Conservation (phyloP, 1,284 basidiomycete species). For the Abortiporus biennis region DNA sequence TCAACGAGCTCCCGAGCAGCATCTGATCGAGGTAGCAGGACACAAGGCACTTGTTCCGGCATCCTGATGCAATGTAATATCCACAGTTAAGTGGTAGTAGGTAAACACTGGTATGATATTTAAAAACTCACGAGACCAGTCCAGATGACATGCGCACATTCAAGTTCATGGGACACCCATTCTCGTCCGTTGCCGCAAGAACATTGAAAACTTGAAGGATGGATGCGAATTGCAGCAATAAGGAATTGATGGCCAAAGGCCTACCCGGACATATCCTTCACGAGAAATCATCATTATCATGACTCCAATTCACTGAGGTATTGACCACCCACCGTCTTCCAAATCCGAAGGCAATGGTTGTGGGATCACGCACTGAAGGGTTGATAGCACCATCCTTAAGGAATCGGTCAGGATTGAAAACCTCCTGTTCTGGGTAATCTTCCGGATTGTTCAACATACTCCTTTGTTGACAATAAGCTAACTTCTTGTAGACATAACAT, state of each 20-base stretch:
- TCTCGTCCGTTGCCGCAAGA: background rate
- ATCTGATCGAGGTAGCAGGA: constrained; percentile 1
- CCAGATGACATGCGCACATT: background rate
- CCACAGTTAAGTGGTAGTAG: background rate
- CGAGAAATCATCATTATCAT: background rate
- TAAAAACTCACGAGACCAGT: constrained; percentile 2
- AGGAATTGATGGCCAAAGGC: constrained; percentile 2
- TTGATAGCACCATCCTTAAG: constrained; percentile 11
- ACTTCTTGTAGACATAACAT: background rate
- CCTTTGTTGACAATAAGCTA: constrained; percentile 8
- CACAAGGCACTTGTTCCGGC: background rate
- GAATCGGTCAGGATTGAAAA: constrained; percentile 22
- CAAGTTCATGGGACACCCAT: background rate
- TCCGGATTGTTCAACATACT: constrained; percentile 17
- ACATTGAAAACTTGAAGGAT: constrained; percentile 5
- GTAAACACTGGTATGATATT: background rate
- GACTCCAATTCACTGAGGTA: background rate
- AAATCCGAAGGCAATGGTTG: background rate
- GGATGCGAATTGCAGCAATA: constrained; percentile 1
- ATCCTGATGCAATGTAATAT: background rate
- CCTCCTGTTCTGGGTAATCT: constrained; percentile 16
- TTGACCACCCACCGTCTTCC: background rate
- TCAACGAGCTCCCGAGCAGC: too few species aligned
- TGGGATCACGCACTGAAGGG: background rate
- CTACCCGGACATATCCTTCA: constrained; percentile 5